Percentiles rank a stretch among this genome's conserved stretches.
These are phyloP conservation scores for Euphorbia pulcherrima DNA, from an alignment of 345 rosid genomes.

Conservation along the genomic window DNA sequence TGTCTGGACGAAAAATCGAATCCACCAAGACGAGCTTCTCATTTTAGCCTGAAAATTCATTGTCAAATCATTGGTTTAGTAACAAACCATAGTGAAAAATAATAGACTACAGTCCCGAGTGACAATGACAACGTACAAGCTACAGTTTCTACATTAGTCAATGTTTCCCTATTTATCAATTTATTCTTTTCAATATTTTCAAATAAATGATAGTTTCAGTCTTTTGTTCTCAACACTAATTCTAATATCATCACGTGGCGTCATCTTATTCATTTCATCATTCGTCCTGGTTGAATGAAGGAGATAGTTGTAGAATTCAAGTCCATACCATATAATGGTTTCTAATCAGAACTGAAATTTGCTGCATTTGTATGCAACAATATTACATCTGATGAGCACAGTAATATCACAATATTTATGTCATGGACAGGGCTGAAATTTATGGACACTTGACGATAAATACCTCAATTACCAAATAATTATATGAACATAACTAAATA, in stretches of 20 bases:
- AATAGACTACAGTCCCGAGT: background rate
- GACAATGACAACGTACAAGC: background rate
- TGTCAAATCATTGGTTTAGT: background rate
- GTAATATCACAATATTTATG: background rate
- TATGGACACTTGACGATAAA: background rate
- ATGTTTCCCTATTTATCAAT: background rate
- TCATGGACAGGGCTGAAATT: background rate
- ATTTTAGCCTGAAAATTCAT: slow-evolving; percentile 33
- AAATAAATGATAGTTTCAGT: background rate
- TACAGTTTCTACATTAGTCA: background rate
- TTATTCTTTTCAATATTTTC: background rate
- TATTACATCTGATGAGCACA: background rate
- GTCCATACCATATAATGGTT: background rate
- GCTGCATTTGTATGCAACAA: background rate
- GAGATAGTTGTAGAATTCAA: background rate
- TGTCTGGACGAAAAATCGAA: slow-evolving; percentile 40
- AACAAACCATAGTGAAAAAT: background rate
- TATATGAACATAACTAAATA: background rate
- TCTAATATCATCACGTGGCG: background rate
- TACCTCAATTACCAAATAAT: background rate
- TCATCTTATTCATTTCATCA: background rate
- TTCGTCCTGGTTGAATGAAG: no score
- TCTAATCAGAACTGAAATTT: background rate
- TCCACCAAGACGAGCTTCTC: slow-evolving; percentile 52
- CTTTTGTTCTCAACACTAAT: background rate